Conservation (phyloP, 805 yeast genomes). For the Yamadazyma endophytica region DNA sequence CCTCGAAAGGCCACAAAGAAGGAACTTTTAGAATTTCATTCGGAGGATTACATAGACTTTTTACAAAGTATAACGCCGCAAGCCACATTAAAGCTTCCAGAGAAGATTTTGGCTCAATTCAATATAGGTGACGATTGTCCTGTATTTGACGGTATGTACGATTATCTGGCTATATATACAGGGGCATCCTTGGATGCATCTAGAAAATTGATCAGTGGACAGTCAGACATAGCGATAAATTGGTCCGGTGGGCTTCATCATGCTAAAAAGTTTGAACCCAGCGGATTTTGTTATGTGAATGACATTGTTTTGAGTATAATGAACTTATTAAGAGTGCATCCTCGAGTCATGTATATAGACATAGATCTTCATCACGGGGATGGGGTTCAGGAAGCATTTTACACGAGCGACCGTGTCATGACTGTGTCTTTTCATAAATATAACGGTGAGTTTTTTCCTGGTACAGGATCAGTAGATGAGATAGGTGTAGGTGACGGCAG, state of each 20-base stretch:
- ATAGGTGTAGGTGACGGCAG: conserved; percentile 86
- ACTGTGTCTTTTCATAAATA: conserved; percentile 94
- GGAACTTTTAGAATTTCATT: conserved; percentile 78
- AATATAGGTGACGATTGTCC: conserved; percentile 95
- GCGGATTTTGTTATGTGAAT: conserved; percentile 93
- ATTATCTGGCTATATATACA: conserved; percentile 81
- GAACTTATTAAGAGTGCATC: conserved; percentile 81
- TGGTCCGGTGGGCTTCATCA: conserved; percentile 98
- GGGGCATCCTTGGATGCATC: conserved; percentile 96
- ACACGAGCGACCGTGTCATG: conserved; percentile 93
- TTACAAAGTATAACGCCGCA: conserved; percentile 75
- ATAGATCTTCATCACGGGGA: conserved; percentile 97
- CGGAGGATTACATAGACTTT: conserved; percentile 81
- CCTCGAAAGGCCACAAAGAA: conserved; percentile 80
- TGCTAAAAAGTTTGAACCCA: conserved; percentile 91
- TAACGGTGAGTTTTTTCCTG: conserved; percentile 93
- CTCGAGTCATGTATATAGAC: conserved; percentile 89
- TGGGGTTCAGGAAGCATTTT: conserved; percentile 96
- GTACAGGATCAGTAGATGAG: conserved; percentile 91
- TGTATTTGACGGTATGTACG: conserved; percentile 91
- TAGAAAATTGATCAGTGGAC: conserved; percentile 75
- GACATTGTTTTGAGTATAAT: conserved; percentile 89
- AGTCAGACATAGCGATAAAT: conserved; percentile 90
- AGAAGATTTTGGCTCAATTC: conserved; percentile 58
- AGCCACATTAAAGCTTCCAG: conserved; percentile 54